Evolutionary conservation across 352 stramenopile genomes (phyloP).

Genomic region (Pilasporangium apinafurcum): DNA sequence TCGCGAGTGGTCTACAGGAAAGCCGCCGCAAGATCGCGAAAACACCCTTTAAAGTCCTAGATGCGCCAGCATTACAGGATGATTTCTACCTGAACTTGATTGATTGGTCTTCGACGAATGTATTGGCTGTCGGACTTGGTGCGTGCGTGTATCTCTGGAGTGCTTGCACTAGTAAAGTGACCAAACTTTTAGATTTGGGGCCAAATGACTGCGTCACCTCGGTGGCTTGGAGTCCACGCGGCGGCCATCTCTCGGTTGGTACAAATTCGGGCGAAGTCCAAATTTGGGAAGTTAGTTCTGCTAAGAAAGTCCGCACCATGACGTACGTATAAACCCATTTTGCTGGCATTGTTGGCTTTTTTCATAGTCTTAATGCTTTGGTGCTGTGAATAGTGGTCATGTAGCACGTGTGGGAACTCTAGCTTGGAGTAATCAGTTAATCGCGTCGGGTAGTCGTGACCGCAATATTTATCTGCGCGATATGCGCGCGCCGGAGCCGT

Average conservation of each 20-base stretch:
- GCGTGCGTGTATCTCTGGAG: slow-evolving; percentile 95
- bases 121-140: slow-evolving; percentile 93
- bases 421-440: slow-evolving; percentile 85
- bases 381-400: slow-evolving; percentile 62
- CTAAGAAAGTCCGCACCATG: slow-evolving; percentile 90
- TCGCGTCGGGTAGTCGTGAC: slow-evolving; percentile 94
- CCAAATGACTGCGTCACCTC: slow-evolving; percentile 85
- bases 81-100: slow-evolving; percentile 99
- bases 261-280: slow-evolving; percentile 93
- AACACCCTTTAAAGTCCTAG: slow-evolving; percentile 96
- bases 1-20: slow-evolving; percentile 15
- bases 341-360: background rate
- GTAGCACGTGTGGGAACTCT: slow-evolving; percentile 90
- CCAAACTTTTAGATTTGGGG: slow-evolving; percentile 91
- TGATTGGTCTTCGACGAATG: slow-evolving; percentile 94
- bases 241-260: slow-evolving; percentile 89
- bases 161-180: slow-evolving; percentile 89
- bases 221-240: slow-evolving; percentile 91
- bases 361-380: background rate
- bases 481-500: slow-evolving; percentile 60
- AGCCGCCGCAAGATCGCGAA: slow-evolving; percentile 83
- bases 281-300: slow-evolving; percentile 90
- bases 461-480: slow-evolving; percentile 92
- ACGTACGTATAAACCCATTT: slow-evolving; percentile 30
- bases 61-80: slow-evolving; percentile 94